phyloP scores from a whole-genome alignment of 2,329 filamentous ascomycete species.

The Arthrobotrys musiformis region DNA sequence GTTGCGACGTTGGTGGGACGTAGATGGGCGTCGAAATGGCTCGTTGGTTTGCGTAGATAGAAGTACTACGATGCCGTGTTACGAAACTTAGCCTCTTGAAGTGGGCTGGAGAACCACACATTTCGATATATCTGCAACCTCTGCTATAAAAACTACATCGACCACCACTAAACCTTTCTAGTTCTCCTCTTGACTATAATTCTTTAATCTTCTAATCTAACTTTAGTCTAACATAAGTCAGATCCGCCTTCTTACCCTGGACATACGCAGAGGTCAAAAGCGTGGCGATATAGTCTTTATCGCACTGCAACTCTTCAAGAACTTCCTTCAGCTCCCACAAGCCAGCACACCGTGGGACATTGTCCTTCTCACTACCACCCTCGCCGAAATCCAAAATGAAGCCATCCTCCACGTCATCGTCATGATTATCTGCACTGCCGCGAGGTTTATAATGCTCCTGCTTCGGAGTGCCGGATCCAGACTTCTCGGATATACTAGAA shows the following conservation, averaged over 20 bases:
- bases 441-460: neutral
- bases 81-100: too few species aligned
- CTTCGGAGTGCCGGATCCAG: neutral
- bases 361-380: neutral
- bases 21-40: too few species aligned
- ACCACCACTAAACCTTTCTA: too few species aligned
- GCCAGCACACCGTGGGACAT: neutral
- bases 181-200: neutral
- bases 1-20: too few species aligned
- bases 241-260: slow-evolving; percentile 1
- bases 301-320: slow-evolving; percentile 21
- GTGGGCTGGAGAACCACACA: too few species aligned
- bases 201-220: neutral
- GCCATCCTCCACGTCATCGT: neutral
- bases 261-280: slow-evolving; percentile 6
- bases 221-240: slow-evolving; percentile 30
- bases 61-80: too few species aligned
- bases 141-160: too few species aligned
- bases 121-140: too few species aligned
- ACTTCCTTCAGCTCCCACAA: slow-evolving; percentile 30
- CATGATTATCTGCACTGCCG: neutral
- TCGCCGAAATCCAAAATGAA: neutral
- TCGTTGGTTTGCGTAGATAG: too few species aligned
- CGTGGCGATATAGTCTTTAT: slow-evolving; percentile 29
- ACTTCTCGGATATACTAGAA: neutral